Evolutionary conservation across 2,329 filamentous ascomycete genomes (phyloP), one percentile per base, ranked within the genome.

Genomic region (Colletotrichum destructivum): DNA sequence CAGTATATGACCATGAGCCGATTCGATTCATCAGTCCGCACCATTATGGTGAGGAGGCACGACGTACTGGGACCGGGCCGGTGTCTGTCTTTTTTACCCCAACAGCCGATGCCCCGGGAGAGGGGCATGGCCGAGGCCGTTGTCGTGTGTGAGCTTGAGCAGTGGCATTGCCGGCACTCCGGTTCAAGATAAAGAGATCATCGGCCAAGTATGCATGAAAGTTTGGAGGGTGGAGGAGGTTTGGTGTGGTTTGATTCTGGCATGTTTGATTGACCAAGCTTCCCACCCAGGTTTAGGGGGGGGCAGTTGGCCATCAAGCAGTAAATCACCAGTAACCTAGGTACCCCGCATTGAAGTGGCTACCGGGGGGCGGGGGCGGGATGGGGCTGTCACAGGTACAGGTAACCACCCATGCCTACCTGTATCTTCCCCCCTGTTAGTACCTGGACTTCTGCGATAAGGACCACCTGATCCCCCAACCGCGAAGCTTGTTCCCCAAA

Each of bases 401-500:
- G 31, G 31, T 35, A 8, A 35, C 31, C 31, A 35, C 31, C 31
- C 31, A 31, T 5, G 4, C 31, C 31, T 31, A 31, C 26, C 3
- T 4, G 26, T 26, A 26, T 26, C 26, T 5, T 5, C 26, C 26
- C 31, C 31, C 31, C 31, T 2, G 31, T 9, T 2, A 9, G 31
- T 35, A 35, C 31, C 31, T 35, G 15, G 55, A n/a, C 38, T 59
- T 44, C 2, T 9, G 38, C 23, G 55, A 59, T 59, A 59, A 59
- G 55, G n/a, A 26, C 55, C 38, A 2, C 54, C 35, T 40, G 54
- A 56, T 56, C 54, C 31, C 31, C 31, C 54, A 56, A n/a, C 38
- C n/a, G 46, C 51, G 51, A 54, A 54, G 51, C 51, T 54, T 54
- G 15, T 60, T 46, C 23, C 26, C 57, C 42, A 57, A 57, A 1